Conservation (phyloP, 2,329 filamentous ascomycete genomes). For the Mariannaea sp. region DNA sequence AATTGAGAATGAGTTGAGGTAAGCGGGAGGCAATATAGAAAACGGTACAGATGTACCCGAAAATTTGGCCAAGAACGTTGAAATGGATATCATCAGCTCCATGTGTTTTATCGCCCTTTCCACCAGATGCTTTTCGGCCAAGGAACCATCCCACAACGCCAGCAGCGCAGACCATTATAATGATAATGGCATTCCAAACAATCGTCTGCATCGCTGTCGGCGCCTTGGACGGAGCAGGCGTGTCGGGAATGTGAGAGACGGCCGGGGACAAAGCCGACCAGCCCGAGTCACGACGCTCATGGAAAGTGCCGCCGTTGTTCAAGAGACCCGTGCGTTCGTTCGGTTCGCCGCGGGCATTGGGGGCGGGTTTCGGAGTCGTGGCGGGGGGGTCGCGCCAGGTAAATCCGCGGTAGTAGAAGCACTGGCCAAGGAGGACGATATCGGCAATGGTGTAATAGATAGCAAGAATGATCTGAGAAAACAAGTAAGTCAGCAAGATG, state of each 20-base stretch:
- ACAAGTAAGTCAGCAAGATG: conserved; percentile 20
- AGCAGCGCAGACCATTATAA: conserved; percentile 81
- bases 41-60: conserved; percentile 88
- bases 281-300: conserved; percentile 56
- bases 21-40: conserved; percentile 89
- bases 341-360: conserved; percentile 43
- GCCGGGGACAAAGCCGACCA: conserved; percentile 77
- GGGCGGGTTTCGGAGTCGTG: conserved; percentile 48
- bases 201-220: conserved; percentile 61
- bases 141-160: conserved; percentile 88
- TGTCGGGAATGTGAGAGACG: conserved; percentile 70
- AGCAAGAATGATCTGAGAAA: conserved; percentile 75
- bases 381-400: conserved; percentile 62
- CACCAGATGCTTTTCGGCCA: conserved; percentile 46
- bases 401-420: conserved; percentile 95
- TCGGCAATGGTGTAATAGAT: conserved; percentile 94
- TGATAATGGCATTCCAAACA: conserved; percentile 74
- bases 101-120: conserved; percentile 46
- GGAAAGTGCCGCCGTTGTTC: conserved; percentile 15
- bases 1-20: conserved; percentile 91
- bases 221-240: conserved; percentile 51
- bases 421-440: conserved; percentile 84
- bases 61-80: conserved; percentile 81
- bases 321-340: conserved; percentile 55
- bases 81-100: conserved; percentile 63